Evolutionary conservation across 2,329 filamentous ascomycete genomes (phyloP), one percentile per base, ranked within the genome.

Genomic region (Aureobasidium sp.): DNA sequence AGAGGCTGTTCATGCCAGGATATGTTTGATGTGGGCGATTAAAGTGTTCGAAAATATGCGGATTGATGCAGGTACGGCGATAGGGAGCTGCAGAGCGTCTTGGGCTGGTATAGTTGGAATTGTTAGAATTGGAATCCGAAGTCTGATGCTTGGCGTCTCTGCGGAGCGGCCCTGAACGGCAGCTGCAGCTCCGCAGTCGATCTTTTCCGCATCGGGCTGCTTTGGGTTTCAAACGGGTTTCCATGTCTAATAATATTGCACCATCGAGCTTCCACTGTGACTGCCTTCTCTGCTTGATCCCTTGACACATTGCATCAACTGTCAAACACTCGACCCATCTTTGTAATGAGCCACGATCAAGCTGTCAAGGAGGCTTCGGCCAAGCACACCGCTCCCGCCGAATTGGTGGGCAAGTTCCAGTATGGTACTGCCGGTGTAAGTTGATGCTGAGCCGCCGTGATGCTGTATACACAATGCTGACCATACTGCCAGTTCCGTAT

Each of bases 401-500:
- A 62, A 5, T 48, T 65, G 39, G 65, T 66, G 42, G 68, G 69
- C 68, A 75, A 78, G 61, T 85, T 83, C 70, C 76, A 80, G 64
- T 85, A 85, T 77, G 82, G 82, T 67, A 85, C 82, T 64, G 82
- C 82, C 63, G 82, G 82, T 63, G 66, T 67, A 57, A 64, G 64
- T 62, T 5, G 3, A 42, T 29, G 22, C 39, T 49, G 19, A 49
- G 7, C 24, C 22, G 39, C 31, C 8, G 17, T 40, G 9, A 37
- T 37, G 49, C 27, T 47, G 33, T 52, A 17, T 33, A 27, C 37
- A 33, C 37, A 42, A 60, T 54, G 50, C 61, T 64, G 44, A 64
- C 44, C 5, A 27, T 57, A 1, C 12, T 54, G 3, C 33, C 67
- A 86, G 84, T 88, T 88, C 72, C 84, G 85, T 63, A 87, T 87